Evolutionary conservation across 345 rosid genomes (phyloP).

Genomic region (Ailanthus altissimus): DNA sequence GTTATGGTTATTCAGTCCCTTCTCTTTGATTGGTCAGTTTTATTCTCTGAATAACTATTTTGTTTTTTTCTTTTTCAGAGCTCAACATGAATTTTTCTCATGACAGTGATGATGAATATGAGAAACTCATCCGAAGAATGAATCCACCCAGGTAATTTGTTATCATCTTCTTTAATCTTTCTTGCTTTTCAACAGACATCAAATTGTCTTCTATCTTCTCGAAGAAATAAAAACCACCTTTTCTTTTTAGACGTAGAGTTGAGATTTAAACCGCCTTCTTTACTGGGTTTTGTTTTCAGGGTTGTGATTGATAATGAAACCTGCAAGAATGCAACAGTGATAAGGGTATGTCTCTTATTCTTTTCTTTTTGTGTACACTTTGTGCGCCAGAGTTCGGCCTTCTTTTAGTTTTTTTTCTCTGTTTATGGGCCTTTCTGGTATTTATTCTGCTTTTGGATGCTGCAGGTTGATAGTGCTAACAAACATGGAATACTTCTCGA

Average conservation of each 20-base stretch:
- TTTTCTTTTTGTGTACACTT: slow-evolving; percentile 16
- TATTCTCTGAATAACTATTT: slow-evolving; percentile 8
- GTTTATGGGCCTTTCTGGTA: slow-evolving; percentile 10
- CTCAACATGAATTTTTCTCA: slow-evolving; percentile 66
- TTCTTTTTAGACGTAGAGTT: background rate
- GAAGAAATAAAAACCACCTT: background rate
- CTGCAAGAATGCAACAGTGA: slow-evolving; percentile 86
- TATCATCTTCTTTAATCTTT: slow-evolving; percentile 20
- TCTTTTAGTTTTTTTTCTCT: slow-evolving; percentile 1
- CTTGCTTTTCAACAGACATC: background rate
- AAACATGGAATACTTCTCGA: slow-evolving; percentile 91
- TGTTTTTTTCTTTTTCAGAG: slow-evolving; percentile 39
- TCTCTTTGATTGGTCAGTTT: slow-evolving; percentile 22
- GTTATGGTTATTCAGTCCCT: slow-evolving; percentile 21
- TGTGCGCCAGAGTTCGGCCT: slow-evolving; percentile 7
- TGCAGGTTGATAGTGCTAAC: slow-evolving; percentile 94
- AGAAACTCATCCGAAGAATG: slow-evolving; percentile 84
- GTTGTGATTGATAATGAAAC: slow-evolving; percentile 94
- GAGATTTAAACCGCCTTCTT: slow-evolving; percentile 16
- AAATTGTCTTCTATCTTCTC: background rate
- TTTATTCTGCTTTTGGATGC: slow-evolving; percentile 25
- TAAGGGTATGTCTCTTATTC: slow-evolving; percentile 51
- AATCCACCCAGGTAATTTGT: slow-evolving; percentile 80
- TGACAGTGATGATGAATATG: slow-evolving; percentile 81
- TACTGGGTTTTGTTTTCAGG: slow-evolving; percentile 40